Evolutionary conservation across 2,329 filamentous ascomycete genomes (phyloP), one percentile per base, ranked within the genome.

Genomic region (Didymella sp.): DNA sequence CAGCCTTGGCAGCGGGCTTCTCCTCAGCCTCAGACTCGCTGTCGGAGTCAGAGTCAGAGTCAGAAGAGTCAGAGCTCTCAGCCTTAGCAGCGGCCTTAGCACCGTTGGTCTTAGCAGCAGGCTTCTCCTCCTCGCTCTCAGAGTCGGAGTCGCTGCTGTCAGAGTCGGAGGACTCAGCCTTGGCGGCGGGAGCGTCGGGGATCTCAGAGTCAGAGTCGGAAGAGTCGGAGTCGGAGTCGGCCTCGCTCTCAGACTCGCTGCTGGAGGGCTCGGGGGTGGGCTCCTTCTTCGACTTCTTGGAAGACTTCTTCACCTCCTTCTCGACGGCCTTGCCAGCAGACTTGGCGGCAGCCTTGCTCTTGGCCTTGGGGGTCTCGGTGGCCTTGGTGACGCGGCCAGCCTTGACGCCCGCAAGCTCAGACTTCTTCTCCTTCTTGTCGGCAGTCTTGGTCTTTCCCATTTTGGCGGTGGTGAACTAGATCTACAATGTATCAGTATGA

Each of bases 271-370:
- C 78, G 47, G 80, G 80, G 50, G 78, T 80, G 40, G 79, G 78
- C 65, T 73, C 78, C 74, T 80, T 78, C 76, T 80, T 78, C 57
- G 72, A 72, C 76, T 83, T 83, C 79, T 81, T 81, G 59, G 65
- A 66, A 53, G 72, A 73, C 76, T 83, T 83, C 79, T 81, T 81
- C 55, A 65, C 65, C 74, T 80, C 80, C 74, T 82, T 82, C 67
- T 73, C 73, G 50, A 79, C 69, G 56, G 69, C 63, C 48, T 65
- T 62, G 51, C 67, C 70, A 49, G 67, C 70, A 51, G 74, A 67
- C 83, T 90, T 89, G 68, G 86, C 86, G 55, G 85, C 73, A 63
- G 87, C 82, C 82, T 89, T 89, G 69, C 85, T 83, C 81, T 89
- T 89, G 59, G 82, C 78, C 79, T 87, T 88, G 73, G 86, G 78